phyloP scores from a whole-genome alignment of 345 rosid species.

The Durio zibethinus region DNA sequence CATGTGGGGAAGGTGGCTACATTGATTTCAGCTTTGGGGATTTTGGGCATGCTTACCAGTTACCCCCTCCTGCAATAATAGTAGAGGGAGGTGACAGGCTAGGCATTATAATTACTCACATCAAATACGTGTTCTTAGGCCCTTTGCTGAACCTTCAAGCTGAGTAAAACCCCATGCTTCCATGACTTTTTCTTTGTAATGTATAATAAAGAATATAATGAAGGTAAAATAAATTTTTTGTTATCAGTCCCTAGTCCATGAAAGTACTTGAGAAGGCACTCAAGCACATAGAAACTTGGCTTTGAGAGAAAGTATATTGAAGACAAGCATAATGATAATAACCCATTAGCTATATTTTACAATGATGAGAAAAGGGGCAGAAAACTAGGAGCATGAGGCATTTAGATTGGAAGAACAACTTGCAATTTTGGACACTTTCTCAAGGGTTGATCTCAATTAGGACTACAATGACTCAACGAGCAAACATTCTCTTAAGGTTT shows the following conservation, averaged over 20 bases:
- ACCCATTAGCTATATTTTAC: not conserved
- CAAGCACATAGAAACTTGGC: slow-evolving; percentile 1
- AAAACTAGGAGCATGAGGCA: not conserved
- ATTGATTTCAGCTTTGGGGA: slow-evolving; percentile 15
- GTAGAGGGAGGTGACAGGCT: not conserved
- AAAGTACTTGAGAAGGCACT: slow-evolving; percentile 7
- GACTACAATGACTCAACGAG: not conserved
- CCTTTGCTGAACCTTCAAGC: slow-evolving; percentile 47
- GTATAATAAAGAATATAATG: not conserved
- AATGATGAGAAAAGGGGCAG: not conserved
- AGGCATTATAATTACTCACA: slow-evolving; percentile 27
- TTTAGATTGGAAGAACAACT: not conserved
- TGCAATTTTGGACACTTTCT: not conserved
- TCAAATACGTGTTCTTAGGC: not conserved
- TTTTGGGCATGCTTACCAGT: slow-evolving; percentile 29
- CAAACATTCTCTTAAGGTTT: too few relatives aligned
- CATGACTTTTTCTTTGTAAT: not conserved
- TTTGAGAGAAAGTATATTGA: slow-evolving; percentile 1
- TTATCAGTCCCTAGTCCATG: not conserved
- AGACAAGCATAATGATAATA: not conserved
- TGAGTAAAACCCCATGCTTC: slow-evolving; percentile 17
- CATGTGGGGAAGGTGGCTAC: slow-evolving; percentile 16
- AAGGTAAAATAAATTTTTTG: not conserved
- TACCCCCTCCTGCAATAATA: slow-evolving; percentile 18
- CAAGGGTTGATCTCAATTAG: not conserved